Evolutionary conservation across 371 early-diverging fungal species (phyloP).

Genomic region (Mortierella sp.): DNA sequence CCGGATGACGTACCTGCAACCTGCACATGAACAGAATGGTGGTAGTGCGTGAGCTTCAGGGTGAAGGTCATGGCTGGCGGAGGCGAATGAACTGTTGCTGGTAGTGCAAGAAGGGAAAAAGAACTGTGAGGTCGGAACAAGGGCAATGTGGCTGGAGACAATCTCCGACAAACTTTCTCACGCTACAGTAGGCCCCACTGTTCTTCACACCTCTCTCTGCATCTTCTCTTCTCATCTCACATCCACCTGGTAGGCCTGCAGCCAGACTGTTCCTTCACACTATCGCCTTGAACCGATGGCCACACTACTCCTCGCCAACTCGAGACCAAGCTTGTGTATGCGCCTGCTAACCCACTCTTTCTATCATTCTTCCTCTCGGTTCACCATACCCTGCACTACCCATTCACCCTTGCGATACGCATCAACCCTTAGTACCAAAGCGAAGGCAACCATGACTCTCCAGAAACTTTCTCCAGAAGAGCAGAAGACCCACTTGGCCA

Average conservation of each 20-base stretch:
- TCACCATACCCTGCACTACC: background rate
- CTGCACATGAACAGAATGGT: constrained; percentile 31
- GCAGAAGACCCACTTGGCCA: constrained; percentile 60
- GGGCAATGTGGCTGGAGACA: too few relatives aligned
- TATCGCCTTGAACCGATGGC: background rate
- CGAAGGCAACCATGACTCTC: constrained; percentile 50
- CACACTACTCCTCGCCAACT: too few relatives aligned
- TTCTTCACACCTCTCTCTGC: too few relatives aligned
- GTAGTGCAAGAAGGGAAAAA: background rate
- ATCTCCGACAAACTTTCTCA: too few relatives aligned
- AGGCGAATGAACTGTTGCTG: background rate
- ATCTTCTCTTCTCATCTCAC: too few relatives aligned
- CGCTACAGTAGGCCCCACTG: too few relatives aligned
- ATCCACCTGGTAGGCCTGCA: too few relatives aligned
- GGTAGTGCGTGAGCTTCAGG: constrained; percentile 41
- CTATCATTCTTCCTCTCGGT: background rate
- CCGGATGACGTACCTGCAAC: constrained; percentile 16
- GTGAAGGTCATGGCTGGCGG: constrained; percentile 11
- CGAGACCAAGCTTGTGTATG: too few relatives aligned
- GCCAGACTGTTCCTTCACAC: too few relatives aligned
- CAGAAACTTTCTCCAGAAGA: constrained; percentile 60
- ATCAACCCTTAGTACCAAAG: constrained; percentile 5
- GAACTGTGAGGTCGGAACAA: too few relatives aligned
- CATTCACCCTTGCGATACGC: background rate
- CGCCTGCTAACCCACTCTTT: background rate